Percentiles rank a stretch among this genome's conserved stretches.
phyloP scores from a whole-genome alignment of 2,329 filamentous ascomycete genomes.

The Whalleya microplaca region DNA sequence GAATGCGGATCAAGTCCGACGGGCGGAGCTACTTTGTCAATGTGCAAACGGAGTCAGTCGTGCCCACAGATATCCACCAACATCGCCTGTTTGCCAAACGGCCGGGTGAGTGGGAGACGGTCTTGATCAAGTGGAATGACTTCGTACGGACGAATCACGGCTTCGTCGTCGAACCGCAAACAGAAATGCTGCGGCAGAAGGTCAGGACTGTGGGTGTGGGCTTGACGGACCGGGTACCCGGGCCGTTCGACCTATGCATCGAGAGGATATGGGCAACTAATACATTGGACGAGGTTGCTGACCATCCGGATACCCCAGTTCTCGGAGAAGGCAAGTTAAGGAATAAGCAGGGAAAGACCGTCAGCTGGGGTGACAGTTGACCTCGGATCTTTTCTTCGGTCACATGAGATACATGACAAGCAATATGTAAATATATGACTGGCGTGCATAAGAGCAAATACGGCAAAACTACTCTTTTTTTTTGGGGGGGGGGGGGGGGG shows the following conservation, averaged over 20 bases:
- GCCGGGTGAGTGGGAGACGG: slow-evolving; percentile 90
- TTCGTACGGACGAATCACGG: slow-evolving; percentile 96
- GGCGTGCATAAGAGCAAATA: background rate
- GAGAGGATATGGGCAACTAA: slow-evolving; percentile 93
- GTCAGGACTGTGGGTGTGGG: slow-evolving; percentile 86
- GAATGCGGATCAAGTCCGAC: slow-evolving; percentile 86
- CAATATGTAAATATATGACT: background rate
- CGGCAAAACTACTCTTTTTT: background rate
- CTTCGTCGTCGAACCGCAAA: slow-evolving; percentile 89
- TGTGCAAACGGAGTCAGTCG: slow-evolving; percentile 90
- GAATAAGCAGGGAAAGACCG: slow-evolving; percentile 47
- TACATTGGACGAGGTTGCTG: slow-evolving; percentile 46
- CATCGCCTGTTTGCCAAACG: slow-evolving; percentile 81
- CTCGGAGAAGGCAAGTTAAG: slow-evolving; percentile 42
- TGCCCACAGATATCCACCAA: slow-evolving; percentile 94
- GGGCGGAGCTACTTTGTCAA: slow-evolving; percentile 94
- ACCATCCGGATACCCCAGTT: slow-evolving; percentile 20
- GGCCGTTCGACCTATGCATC: slow-evolving; percentile 85
- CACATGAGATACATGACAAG: too few species aligned
- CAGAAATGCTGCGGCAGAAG: slow-evolving; percentile 84
- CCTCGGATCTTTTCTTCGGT: background rate
- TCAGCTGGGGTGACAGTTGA: slow-evolving; percentile 44
- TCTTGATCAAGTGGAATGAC: slow-evolving; percentile 87
- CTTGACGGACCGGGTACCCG: slow-evolving; percentile 84
- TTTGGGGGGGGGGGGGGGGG: too few species aligned